phyloP scores from a whole-genome alignment of 148 eudicot genomes.

The Spergularia bocconei region DNA sequence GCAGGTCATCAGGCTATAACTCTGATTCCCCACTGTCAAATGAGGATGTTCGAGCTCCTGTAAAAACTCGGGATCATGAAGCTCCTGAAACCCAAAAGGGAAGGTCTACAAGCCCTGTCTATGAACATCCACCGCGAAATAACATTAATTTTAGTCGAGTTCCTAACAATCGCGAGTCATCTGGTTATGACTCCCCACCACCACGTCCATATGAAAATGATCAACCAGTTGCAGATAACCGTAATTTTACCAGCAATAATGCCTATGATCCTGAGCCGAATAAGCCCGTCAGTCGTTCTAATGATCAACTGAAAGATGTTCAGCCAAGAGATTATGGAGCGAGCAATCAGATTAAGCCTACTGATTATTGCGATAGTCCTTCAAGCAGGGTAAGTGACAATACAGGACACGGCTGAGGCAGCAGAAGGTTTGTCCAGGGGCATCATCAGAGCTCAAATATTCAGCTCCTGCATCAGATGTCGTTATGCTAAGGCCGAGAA shows the following conservation, averaged over 20 bases:
- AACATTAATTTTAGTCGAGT: too few species aligned
- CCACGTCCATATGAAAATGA: too few species aligned
- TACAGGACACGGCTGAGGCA: not conserved
- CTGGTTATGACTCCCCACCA: too few species aligned
- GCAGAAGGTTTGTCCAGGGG: not conserved
- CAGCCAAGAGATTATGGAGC: conserved; percentile 12
- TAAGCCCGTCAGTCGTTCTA: not conserved
- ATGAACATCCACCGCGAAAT: not conserved
- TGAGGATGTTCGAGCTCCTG: not conserved
- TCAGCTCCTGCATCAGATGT: not conserved
- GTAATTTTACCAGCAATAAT: too few species aligned
- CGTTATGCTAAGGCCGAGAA: not conserved
- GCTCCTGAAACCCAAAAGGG: not conserved
- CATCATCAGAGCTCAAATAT: not conserved
- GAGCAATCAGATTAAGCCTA: conserved; percentile 14
- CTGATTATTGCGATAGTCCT: conserved; percentile 2
- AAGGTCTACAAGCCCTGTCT: not conserved
- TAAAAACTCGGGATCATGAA: not conserved
- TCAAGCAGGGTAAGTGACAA: conserved; percentile 8
- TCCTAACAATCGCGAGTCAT: too few species aligned
- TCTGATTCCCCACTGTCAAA: too few species aligned
- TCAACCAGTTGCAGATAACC: too few species aligned
- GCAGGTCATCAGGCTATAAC: not conserved
- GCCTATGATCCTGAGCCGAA: not conserved
- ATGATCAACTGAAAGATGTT: not conserved